A percentile compares a stretch with the other conserved stretches of the same genome.
phyloP scores from a whole-genome alignment of 768 basidiomycete species.

The Leucogyrophana mollusca region DNA sequence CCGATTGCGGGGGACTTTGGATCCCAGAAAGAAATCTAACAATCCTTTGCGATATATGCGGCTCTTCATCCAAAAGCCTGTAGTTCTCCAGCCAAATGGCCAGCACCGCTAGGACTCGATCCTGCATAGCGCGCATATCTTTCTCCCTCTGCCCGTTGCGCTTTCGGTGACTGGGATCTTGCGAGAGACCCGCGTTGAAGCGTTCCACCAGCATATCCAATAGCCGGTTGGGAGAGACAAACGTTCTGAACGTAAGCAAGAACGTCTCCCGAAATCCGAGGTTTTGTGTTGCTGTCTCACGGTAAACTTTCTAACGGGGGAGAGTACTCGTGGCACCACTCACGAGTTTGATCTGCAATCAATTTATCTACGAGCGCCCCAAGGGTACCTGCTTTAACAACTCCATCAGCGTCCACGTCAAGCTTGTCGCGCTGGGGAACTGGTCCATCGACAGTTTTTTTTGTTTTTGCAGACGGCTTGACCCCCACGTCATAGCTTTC shows the following conservation, averaged over 20 bases:
- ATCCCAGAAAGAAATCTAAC: conserved; percentile 51
- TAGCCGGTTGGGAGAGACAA: conserved; percentile 65
- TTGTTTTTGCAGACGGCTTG: too few relatives aligned
- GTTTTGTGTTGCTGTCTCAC: conserved; percentile 20
- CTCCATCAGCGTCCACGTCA: conserved; percentile 61
- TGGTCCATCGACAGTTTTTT: too few relatives aligned
- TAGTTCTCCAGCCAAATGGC: conserved; percentile 63
- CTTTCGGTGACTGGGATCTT: conserved; percentile 46
- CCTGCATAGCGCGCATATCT: conserved; percentile 61
- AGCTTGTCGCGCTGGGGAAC: conserved; percentile 45
- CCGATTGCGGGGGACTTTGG: conserved; percentile 37
- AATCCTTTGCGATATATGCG: conserved; percentile 54
- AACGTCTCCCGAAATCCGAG: conserved; percentile 57
- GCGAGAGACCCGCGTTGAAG: conserved; percentile 56
- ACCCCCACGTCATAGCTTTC: too few relatives aligned
- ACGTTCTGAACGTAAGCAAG: conserved; percentile 80
- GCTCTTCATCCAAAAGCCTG: conserved; percentile 62
- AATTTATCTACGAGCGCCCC: conserved; percentile 71
- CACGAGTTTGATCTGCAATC: conserved; percentile 54
- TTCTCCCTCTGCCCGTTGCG: conserved; percentile 64
- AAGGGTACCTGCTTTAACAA: conserved; percentile 67
- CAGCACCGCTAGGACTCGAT: conserved; percentile 56
- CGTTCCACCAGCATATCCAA: conserved; percentile 67
- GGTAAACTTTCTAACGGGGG: too few relatives aligned
- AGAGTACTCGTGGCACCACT: conserved; percentile 29